These are phyloP conservation scores for Cajanus cajan DNA, from an alignment of 306 rosid genomes.

Conservation along the genomic window DNA sequence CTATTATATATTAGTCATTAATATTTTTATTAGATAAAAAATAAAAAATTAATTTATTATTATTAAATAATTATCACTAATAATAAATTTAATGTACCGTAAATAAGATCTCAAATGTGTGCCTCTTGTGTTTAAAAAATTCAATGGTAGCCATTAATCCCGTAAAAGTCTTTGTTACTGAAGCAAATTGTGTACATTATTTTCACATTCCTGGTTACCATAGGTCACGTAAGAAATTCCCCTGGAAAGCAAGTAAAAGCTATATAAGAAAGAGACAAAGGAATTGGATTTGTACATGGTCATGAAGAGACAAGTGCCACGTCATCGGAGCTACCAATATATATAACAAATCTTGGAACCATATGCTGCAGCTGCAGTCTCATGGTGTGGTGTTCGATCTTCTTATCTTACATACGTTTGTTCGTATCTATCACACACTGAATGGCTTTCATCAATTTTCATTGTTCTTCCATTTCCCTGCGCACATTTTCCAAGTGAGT, in stretches of 20 bases:
- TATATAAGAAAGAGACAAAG: not conserved
- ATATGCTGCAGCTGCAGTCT: not conserved
- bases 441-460: constrained; percentile 14
- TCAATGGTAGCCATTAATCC: not conserved
- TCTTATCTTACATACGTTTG: not conserved
- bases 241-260: not conserved
- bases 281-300: not conserved
- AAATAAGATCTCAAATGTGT: no score
- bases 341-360: not conserved
- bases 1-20: no score
- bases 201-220: not conserved
- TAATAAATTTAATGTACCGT: no score
- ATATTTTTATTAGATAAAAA: no score
- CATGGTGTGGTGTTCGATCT: not conserved
- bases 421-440: not conserved
- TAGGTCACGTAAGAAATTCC: not conserved
- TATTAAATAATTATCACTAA: no score
- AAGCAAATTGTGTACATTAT: not conserved
- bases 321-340: not conserved
- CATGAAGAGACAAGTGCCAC: not conserved
- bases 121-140: no score
- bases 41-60: no score
- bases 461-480: not conserved
- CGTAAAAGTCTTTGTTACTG: not conserved
- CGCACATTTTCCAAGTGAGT: not conserved